Base-by-base conservation (phyloP, 164 flowering plant species). In the Umbilicus rupestris region DNA sequence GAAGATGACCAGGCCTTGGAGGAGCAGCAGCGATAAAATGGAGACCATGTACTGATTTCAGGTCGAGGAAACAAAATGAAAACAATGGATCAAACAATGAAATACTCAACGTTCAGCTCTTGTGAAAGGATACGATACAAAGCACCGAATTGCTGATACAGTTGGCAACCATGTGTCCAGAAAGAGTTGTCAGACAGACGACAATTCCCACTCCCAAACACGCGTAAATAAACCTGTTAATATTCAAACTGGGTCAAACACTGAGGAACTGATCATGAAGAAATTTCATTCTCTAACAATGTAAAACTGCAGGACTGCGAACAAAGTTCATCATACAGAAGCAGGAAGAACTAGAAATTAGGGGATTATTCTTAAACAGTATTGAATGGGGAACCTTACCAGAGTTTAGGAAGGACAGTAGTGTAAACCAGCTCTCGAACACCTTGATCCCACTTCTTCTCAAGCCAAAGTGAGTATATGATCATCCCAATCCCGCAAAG, bases 211-310 rank as follows among this genome's bases (percentile, higher is more conserved):
- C 70, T 29, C 71, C 80, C 28, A 84, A 66, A 74, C 74, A 81
- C 50, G 79, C 69, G 66, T 73, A 76, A 73, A 84, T 77, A 69
- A 84, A 84, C 88, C 88, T 84, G 84, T 62, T 63, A 57, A 72
- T 64, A 29, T 64, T 17, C 65, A 65, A 39, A n/a, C 15, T 28
- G 22, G 11, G 33, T 55, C 31, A 55, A 26, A 55, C 14, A 55
- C 60, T 14, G 33, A 26, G 19, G 30, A 55, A 20, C 3, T 46
- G 14, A 45, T 17, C 62, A 42, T 9, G 49, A 60, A 3, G 49
- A 24, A 9, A 9, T 44, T 31, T 33, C 44, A 49, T 46, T 15
- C 22, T 44, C 1, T 39, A 22, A 63, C 8, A 19, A 7, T 35
- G 11, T 35, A 65, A 59, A 16, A 63, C 28, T 65, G 37, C 10